Base-by-base conservation (phyloP, 305 asterid species). In the Fraxinus ornus region DNA sequence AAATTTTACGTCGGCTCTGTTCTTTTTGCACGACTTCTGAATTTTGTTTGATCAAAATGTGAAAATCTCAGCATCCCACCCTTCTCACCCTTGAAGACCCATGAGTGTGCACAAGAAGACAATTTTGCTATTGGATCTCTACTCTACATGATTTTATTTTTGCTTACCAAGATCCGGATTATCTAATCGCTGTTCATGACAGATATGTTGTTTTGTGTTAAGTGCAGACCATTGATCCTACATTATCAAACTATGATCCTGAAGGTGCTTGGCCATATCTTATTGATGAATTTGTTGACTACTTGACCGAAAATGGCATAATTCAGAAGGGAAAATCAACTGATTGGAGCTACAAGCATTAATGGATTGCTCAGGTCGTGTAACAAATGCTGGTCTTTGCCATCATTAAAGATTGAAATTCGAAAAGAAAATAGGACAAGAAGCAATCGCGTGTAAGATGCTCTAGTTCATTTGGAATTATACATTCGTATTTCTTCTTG, bases 191-290 rank as follows among this genome's bases (percentile, higher is more conserved):
- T 24, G 41, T 12, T 70, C 22, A 28, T 70, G 39, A 70, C 3
- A 30, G 36, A 66, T 26, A 32, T 32, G 33, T 32, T 32, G 33
- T 32, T 32, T 32, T 76, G 37, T 80, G 3, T 35, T 28, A 24
- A 79, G 66, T 87, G 89, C 99, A 96, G 99, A 88, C 86, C 22
- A 95, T 94, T 79, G 98, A 94, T 85, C 97, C 97, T 77, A 86
- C 91, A 24, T 85, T 96, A 73, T 88, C 99, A 55, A 96, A 93
- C 89, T 94, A 96, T 83, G 99, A 96, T 78, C 94, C 98, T n/a
- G 97, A 94, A 35, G 98, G 99, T 80, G 99, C 99, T 55, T 96
- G 99, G 99, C 99, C 99, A 5, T 96, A 96, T 84, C 95, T 96
- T 84, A 93, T 94, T 49, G 99, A 96, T 76, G 99, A 96, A 88